phyloP scores from a whole-genome alignment of 2,329 filamentous ascomycete genomes.

The Pseudomassariella vexata region DNA sequence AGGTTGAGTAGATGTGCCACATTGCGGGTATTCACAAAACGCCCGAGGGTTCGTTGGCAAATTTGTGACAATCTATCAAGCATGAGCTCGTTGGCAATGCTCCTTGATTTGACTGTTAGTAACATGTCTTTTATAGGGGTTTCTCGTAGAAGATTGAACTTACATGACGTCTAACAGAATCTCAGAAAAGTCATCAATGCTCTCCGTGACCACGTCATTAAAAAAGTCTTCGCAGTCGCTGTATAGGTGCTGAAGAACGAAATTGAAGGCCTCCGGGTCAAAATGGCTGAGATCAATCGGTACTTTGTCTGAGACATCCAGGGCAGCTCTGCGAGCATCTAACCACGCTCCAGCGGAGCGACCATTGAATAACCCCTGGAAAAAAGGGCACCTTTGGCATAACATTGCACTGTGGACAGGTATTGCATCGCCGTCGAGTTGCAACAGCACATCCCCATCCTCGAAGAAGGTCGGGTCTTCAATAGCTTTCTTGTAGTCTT shows the following conservation, averaged over 20 bases:
- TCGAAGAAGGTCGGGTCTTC: constrained; percentile 66
- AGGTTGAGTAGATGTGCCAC: constrained; percentile 80
- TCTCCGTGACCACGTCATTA: constrained; percentile 63
- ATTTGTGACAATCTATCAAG: constrained; percentile 83
- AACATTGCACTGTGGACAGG: constrained; percentile 72
- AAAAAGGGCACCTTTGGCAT: constrained; percentile 85
- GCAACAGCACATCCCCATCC: constrained; percentile 72
- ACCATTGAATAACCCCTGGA: constrained; percentile 84
- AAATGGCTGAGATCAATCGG: constrained; percentile 80
- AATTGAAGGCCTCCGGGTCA: constrained; percentile 63
- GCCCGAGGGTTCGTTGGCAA: constrained; percentile 78
- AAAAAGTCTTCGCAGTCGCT: constrained; percentile 78
- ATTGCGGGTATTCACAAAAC: constrained; percentile 81
- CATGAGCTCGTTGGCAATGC: constrained; percentile 90
- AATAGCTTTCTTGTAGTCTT: constrained; percentile 67
- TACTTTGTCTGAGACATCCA: constrained; percentile 27
- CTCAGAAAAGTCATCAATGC: constrained; percentile 80
- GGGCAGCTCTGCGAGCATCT: constrained; percentile 53
- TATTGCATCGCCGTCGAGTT: constrained; percentile 69
- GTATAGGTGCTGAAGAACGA: constrained; percentile 78
- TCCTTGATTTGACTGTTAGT: too few relatives aligned
- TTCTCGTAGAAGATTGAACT: too few relatives aligned
- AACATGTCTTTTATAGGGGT: too few relatives aligned
- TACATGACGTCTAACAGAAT: constrained; percentile 88
- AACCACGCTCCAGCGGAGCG: constrained; percentile 83